These are phyloP conservation scores for Aspergillus biplanus DNA, from an alignment of 495 filamentous ascomycete genomes.

Conservation along the genomic window DNA sequence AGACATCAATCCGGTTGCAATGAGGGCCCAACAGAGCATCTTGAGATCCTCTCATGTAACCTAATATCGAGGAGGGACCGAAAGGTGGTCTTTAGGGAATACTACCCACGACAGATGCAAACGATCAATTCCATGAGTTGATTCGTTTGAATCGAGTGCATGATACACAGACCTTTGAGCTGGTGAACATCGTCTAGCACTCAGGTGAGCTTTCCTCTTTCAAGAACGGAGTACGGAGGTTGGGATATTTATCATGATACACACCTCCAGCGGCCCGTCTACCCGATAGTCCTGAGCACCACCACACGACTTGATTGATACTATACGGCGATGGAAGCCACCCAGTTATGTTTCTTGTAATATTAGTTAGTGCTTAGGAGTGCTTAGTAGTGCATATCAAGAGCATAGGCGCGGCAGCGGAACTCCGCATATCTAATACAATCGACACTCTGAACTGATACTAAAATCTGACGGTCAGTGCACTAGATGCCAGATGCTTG, in stretches of 20 bases:
- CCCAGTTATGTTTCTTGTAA: neutral
- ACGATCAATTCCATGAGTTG: too few species aligned
- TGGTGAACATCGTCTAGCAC: too few species aligned
- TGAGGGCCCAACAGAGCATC: too few species aligned
- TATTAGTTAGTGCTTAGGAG: neutral
- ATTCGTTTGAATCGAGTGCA: too few species aligned
- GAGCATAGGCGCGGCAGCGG: neutral
- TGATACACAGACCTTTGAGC: too few species aligned
- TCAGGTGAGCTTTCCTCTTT: neutral
- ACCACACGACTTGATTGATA: neutral
- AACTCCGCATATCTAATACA: neutral
- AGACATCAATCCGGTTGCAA: too few species aligned
- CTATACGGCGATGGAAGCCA: neutral
- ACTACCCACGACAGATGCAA: too few species aligned
- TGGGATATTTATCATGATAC: neutral
- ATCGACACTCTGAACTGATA: neutral
- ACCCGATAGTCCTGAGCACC: neutral
- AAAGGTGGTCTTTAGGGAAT: too few species aligned
- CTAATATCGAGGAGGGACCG: too few species aligned
- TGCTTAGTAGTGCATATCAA: neutral
- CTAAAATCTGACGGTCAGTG: constrained; percentile 1
- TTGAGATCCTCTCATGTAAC: too few species aligned
- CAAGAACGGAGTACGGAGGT: neutral
- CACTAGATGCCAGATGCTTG: neutral
- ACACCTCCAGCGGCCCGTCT: neutral